Evolutionary conservation across 495 filamentous ascomycete genomes (phyloP), one percentile per base, ranked within the genome.

Genomic region (Lasiosphaeria miniovina): DNA sequence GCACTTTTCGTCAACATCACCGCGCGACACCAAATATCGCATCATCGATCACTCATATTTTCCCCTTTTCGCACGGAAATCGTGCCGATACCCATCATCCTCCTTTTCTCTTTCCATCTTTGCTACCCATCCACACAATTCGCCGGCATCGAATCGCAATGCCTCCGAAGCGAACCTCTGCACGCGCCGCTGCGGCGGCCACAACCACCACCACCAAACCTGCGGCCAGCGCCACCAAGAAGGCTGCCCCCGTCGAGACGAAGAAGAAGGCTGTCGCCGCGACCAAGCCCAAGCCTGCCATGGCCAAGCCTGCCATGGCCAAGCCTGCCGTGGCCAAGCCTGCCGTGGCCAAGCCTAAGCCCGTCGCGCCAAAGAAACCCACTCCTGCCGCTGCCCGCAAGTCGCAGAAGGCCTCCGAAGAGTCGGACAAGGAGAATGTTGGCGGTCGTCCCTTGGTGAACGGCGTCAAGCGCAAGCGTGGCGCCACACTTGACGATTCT

Each of bases 341-440:
- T n/a, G 43, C 54, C 6, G 35, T 49, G 11, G 36, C 48, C 15
- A 36, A 32, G 7, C 12, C 33, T 4, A 43, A 41, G 38, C n/a
- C 32, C 32, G 40, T 32, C 31, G 15, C 54, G 32, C 9, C 57
- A 7, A 62, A 63, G 54, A 61, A 58, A 36, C 36, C 63, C 9
- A 74, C 80, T 33, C 77, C 74, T 9, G 55, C 69, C 31, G 75
- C 80, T 34, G 76, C 72, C 6, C 75, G 80, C 52, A 76, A 76
- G 15, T 12, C 55, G 12, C 15, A 52, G 31, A 57, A 61, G 54
- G 38, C 46, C 36, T 31, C 24, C n/a, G 36, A 50, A 4, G 61
- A 59, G 43, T 59, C 56, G 7, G 56, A 63, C 32, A 63, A 59
- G 57, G 61, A 63, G 33, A 63, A 63, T n/a, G 12, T n/a, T 4